Evolutionary conservation across 2,329 filamentous ascomycete genomes (phyloP).

Genomic region (Xylariaceae sp.): DNA sequence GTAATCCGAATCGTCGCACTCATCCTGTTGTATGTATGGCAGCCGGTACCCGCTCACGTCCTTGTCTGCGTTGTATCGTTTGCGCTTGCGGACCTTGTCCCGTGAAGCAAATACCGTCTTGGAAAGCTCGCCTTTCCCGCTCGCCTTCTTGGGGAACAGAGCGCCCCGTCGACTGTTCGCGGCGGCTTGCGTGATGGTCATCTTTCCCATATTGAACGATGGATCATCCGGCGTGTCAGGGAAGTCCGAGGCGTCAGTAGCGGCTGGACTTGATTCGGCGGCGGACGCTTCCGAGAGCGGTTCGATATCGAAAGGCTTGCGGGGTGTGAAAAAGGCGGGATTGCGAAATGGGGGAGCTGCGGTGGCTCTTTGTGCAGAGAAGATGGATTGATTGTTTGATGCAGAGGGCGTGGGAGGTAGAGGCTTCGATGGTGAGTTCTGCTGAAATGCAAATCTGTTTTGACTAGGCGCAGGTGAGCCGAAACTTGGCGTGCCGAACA

Average conservation of each 20-base stretch:
- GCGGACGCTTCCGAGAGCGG: conserved; percentile 51
- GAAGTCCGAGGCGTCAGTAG: conserved; percentile 52
- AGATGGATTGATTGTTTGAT: conserved; percentile 36
- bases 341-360: conserved; percentile 54
- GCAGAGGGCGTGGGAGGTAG: conserved; percentile 26
- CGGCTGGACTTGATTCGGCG: conserved; percentile 55
- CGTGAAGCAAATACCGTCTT: conserved; percentile 32
- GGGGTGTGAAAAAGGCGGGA: conserved; percentile 59
- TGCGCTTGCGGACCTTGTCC: conserved; percentile 50
- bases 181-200: conserved; percentile 47
- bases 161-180: conserved; percentile 40
- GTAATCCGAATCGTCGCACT: conserved; percentile 42
- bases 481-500: conserved; percentile 33
- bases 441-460: conserved; percentile 23
- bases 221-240: conserved; percentile 47
- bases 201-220: conserved; percentile 36
- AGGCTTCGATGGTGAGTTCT: conserved; percentile 37
- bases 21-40: conserved; percentile 37
- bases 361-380: conserved; percentile 38
- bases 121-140: conserved; percentile 63
- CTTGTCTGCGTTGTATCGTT: conserved; percentile 44
- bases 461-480: conserved; percentile 29
- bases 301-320: conserved; percentile 50
- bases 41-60: conserved; percentile 46
- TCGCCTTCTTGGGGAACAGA: conserved; percentile 33